Conservation (phyloP, 2,329 filamentous ascomycete species). For the Diplodia sapinea region DNA sequence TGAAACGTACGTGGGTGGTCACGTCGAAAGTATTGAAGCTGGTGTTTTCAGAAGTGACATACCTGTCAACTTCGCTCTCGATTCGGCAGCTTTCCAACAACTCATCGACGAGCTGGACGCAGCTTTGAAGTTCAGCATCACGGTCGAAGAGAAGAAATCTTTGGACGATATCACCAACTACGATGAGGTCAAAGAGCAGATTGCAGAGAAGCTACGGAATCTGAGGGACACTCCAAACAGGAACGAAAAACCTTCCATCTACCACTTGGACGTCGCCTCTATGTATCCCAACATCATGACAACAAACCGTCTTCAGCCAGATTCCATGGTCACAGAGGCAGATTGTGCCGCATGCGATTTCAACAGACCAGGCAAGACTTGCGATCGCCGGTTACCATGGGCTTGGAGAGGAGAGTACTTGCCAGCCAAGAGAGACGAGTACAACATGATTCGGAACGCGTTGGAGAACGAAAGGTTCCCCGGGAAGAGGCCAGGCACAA, state of each 20-base stretch:
- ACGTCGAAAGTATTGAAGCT: conserved; percentile 98
- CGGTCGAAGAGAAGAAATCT: conserved; percentile 60
- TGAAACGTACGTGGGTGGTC: conserved; percentile 96
- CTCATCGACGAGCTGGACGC: conserved; percentile 84
- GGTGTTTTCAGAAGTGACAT: conserved; percentile 97
- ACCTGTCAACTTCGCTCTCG: conserved; percentile 90
- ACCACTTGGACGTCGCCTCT: conserved; percentile 96
- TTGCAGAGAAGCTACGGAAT: conserved; percentile 70
- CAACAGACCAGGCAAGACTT: conserved; percentile 95
- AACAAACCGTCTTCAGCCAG: conserved; percentile 93
- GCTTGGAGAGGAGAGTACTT: conserved; percentile 97
- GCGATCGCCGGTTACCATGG: conserved; percentile 93
- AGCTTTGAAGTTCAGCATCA: conserved; percentile 79
- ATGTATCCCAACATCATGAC: conserved; percentile 99
- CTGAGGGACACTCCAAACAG: conserved; percentile 85
- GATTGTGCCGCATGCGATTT: conserved; percentile 98
- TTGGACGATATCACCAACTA: conserved; percentile 59
- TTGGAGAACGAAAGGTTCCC: conserved; percentile 93
- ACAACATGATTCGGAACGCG: conserved; percentile 97
- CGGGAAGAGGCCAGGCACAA: conserved; percentile 71
- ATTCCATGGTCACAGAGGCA: conserved; percentile 98
- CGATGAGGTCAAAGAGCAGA: conserved; percentile 76
- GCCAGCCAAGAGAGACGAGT: conserved; percentile 94
- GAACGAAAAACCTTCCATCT: conserved; percentile 86
- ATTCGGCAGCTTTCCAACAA: conserved; percentile 87